Evolutionary conservation across 108 stramenopile genomes (phyloP).

Genomic region (Cyclotella cryptica): DNA sequence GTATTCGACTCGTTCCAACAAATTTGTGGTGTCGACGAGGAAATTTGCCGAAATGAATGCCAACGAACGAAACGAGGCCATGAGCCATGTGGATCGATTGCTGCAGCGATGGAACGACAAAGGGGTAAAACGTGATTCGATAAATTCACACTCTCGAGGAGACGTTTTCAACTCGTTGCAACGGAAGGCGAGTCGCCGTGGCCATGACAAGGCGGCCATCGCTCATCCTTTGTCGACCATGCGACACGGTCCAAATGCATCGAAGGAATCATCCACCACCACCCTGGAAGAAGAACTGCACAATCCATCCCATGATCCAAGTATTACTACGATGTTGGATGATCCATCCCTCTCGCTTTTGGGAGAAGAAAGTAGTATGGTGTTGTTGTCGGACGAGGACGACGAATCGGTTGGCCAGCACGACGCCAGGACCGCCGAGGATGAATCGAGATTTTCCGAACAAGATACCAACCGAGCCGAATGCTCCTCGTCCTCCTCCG

Average conservation of each 20-base stretch:
- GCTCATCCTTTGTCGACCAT: background rate
- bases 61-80: background rate
- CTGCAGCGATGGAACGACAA: slow-evolving; percentile 14
- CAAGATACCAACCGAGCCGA: background rate
- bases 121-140: background rate
- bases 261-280: slow-evolving; percentile 6
- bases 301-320: background rate
- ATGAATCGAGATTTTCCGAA: slow-evolving; percentile 15
- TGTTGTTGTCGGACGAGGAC: slow-evolving; percentile 21
- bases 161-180: too few relatives aligned
- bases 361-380: slow-evolving; percentile 24
- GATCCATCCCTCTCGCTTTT: slow-evolving; percentile 7
- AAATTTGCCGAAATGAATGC: background rate
- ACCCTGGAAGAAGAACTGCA: background rate
- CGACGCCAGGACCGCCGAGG: background rate
- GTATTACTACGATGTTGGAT: background rate
- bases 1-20: background rate
- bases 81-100: slow-evolving; percentile 15
- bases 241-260: background rate
- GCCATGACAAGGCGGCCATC: too few relatives aligned
- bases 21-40: background rate
- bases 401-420: background rate
- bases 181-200: too few relatives aligned
- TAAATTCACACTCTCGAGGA: too few relatives aligned
- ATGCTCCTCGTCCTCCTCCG: too few relatives aligned